A percentile compares a stretch with the other conserved stretches of the same genome.
These are phyloP conservation scores for Obba rivulosa DNA, from an alignment of 768 basidiomycete species.

Conservation along the genomic window DNA sequence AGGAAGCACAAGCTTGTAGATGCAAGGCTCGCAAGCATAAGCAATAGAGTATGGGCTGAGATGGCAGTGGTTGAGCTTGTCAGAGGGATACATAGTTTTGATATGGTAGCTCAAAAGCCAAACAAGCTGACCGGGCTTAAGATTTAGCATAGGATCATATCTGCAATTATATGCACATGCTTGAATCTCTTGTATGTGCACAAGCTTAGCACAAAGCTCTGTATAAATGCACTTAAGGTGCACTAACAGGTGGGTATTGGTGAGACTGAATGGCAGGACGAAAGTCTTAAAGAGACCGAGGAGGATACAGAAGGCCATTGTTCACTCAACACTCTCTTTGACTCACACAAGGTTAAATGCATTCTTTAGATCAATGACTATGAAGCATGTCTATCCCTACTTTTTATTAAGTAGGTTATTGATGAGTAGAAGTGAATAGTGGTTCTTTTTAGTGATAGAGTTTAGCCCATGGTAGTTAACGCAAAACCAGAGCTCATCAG, in stretches of 20 bases:
- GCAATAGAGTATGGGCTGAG: too few species aligned
- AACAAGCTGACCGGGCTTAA: conserved; percentile 29
- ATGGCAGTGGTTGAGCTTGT: conserved; percentile 25
- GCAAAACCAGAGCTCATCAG: conserved; percentile 17
- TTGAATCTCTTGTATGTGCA: conserved; percentile 24
- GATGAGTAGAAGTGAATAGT: conserved; percentile 29
- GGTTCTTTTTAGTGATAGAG: conserved; percentile 25
- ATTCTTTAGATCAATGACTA: conserved; percentile 33
- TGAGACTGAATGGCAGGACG: conserved; percentile 30
- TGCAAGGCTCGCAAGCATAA: too few species aligned
- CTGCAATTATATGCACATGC: conserved; percentile 24
- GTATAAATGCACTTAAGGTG: conserved; percentile 27
- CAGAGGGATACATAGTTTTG: conserved; percentile 33
- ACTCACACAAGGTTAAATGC: conserved; percentile 38
- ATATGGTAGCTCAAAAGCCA: conserved; percentile 36
- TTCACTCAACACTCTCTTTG: conserved; percentile 29
- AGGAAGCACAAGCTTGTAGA: too few species aligned
- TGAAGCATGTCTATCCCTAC: conserved; percentile 19
- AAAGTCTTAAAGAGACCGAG: conserved; percentile 30
- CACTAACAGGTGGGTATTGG: conserved; percentile 21
- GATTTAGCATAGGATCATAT: conserved; percentile 21
- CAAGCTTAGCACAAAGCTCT: conserved; percentile 29
- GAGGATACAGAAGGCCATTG: conserved; percentile 32
- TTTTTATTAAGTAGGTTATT: conserved; percentile 23
- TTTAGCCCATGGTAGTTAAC: conserved; percentile 26